Evolutionary conservation across 2,329 filamentous ascomycete species (phyloP).

Genomic region (Alternaria alternata): DNA sequence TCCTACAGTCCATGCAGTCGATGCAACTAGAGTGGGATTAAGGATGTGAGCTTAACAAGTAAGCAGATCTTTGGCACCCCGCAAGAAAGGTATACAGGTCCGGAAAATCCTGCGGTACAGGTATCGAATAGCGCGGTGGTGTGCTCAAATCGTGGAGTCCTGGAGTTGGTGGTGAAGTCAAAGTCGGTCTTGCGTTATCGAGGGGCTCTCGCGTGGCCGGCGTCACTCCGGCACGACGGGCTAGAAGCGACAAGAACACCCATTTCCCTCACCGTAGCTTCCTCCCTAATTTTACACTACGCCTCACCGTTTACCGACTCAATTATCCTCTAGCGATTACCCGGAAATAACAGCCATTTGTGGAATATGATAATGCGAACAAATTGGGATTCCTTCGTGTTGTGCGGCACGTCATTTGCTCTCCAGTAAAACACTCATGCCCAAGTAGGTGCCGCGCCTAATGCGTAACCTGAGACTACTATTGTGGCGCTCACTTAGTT

Average conservation of each 20-base stretch:
- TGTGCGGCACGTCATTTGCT: constrained; percentile 25
- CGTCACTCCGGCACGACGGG: constrained; percentile 11
- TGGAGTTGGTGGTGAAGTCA: neutral
- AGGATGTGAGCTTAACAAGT: neutral
- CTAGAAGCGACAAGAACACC: constrained; percentile 4
- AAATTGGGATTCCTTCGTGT: constrained; percentile 15
- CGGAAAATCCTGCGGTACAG: neutral
- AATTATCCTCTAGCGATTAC: neutral
- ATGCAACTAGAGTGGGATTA: neutral
- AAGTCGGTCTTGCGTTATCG: neutral
- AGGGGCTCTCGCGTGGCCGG: constrained; percentile 8
- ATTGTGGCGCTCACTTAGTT: constrained; percentile 26
- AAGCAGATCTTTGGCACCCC: neutral
- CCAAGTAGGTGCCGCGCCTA: constrained; percentile 13
- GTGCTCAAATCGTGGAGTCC: neutral
- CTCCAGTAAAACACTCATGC: constrained; percentile 11
- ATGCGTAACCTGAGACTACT: constrained; percentile 18
- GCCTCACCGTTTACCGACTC: constrained; percentile 2
- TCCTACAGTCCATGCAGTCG: neutral
- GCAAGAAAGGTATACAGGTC: neutral
- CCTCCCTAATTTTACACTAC: neutral
- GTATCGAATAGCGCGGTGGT: neutral
- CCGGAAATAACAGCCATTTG: constrained; percentile 14
- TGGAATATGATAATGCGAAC: constrained; percentile 11
- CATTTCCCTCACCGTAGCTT: constrained; percentile 1